A percentile compares a stretch with the other conserved stretches of the same genome.
Conservation (phyloP, 257 asterid species). For the Anisodus acutangulus region DNA sequence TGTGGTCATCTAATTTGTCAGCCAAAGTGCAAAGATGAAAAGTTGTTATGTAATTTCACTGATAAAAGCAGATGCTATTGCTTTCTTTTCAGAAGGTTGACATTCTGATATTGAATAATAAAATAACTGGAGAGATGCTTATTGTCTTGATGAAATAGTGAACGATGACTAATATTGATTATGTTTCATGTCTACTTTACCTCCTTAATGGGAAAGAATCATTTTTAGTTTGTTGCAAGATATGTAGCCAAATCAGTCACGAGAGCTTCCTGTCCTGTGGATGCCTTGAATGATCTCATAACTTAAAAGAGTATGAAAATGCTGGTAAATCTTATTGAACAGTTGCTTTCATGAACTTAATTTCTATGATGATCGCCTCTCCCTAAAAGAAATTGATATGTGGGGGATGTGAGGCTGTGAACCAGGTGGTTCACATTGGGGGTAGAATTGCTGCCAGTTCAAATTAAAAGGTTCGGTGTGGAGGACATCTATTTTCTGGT, state of each 20-base stretch:
- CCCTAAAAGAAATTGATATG: background rate
- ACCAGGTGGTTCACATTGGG: conserved; percentile 2
- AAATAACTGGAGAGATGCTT: background rate
- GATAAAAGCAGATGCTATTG: background rate
- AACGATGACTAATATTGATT: background rate
- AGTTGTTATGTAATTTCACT: background rate
- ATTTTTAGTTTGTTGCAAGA: background rate
- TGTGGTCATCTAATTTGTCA: background rate
- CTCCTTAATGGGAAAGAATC: background rate
- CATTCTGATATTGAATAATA: background rate
- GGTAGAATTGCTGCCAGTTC: background rate
- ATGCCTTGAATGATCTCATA: background rate
- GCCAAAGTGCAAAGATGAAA: background rate
- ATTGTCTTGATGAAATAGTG: background rate
- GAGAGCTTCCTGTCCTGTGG: background rate
- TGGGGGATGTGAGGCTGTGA: conserved; percentile 16
- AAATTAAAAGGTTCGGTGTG: background rate
- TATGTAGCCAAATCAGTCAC: background rate
- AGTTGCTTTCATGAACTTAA: background rate
- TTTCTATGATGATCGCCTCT: background rate
- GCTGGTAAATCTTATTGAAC: background rate
- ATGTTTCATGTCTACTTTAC: background rate
- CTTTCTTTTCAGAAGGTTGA: background rate
- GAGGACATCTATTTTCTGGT: background rate
- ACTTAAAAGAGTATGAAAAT: background rate